A percentile compares a stretch with the other conserved stretches of the same genome.
These are phyloP conservation scores for Dryas integrifolia DNA, from an alignment of 331 rosid species.

Conservation along the genomic window DNA sequence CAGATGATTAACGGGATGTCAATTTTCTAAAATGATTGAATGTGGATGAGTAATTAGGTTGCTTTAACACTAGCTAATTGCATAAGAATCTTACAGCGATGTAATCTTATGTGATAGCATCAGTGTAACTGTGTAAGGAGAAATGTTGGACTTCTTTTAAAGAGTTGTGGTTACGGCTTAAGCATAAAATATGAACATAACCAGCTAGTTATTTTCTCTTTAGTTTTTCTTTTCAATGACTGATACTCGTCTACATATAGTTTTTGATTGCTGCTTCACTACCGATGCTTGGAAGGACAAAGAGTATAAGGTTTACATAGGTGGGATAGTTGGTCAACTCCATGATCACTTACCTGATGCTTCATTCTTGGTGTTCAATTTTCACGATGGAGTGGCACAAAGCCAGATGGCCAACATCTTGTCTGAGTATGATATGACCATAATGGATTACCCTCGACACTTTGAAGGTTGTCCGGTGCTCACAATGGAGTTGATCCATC, in stretches of 20 bases:
- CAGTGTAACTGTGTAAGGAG: not conserved
- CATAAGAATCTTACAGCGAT: not conserved
- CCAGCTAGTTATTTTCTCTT: not conserved
- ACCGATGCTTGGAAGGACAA: conserved; percentile 81
- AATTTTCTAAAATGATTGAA: not conserved
- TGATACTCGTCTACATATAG: conserved; percentile 41
- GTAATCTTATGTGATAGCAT: not conserved
- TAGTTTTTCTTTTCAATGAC: not conserved
- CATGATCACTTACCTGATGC: conserved; percentile 66
- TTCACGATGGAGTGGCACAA: conserved; percentile 52
- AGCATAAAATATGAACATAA: not conserved
- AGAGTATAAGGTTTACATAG: conserved; percentile 58
- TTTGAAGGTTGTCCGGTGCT: conserved; percentile 81
- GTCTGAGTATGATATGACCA: conserved; percentile 76
- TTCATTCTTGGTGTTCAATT: conserved; percentile 76
- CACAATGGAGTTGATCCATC: conserved; percentile 81
- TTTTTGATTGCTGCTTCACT: conserved; percentile 83
- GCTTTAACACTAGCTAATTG: not conserved
- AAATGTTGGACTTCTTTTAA: not conserved
- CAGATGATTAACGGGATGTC: not conserved
- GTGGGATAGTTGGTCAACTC: conserved; percentile 58
- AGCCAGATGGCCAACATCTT: conserved; percentile 58
- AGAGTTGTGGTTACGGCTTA: not conserved
- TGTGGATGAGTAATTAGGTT: not conserved
- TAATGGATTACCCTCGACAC: conserved; percentile 91